A percentile compares a stretch with the other conserved stretches of the same genome.
Conservation (phyloP, 768 basidiomycete genomes). For the Suillus subluteus region DNA sequence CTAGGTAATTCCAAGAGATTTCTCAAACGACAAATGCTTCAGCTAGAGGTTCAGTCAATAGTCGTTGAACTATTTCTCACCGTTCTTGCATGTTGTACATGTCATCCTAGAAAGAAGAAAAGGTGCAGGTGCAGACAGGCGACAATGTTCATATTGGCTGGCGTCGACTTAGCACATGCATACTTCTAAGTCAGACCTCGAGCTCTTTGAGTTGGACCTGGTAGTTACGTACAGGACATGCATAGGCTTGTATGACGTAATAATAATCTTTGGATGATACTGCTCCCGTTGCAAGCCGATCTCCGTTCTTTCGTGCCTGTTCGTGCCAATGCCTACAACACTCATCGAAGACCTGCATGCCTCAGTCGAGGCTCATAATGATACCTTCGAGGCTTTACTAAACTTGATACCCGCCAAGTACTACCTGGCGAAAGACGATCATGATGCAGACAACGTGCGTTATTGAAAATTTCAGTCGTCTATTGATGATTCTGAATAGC, state of each 20-base stretch:
- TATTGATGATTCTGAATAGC: neutral
- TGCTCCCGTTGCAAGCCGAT: neutral
- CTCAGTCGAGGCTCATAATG: slow-evolving; percentile 74
- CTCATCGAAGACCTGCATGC: slow-evolving; percentile 45
- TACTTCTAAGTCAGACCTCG: neutral
- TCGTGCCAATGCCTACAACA: slow-evolving; percentile 50
- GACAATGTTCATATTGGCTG: neutral
- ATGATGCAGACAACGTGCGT: slow-evolving; percentile 20
- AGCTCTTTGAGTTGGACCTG: neutral
- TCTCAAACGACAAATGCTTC: neutral
- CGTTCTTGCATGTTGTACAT: no score
- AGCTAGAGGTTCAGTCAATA: neutral
- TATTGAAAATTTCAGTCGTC: neutral
- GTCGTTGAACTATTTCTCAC: no score
- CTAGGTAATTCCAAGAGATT: neutral
- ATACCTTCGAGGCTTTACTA: slow-evolving; percentile 80
- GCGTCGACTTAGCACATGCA: neutral
- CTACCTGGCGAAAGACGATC: slow-evolving; percentile 53
- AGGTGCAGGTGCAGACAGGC: neutral
- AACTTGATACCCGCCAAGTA: slow-evolving; percentile 88
- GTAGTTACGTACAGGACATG: neutral
- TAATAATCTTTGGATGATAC: neutral
- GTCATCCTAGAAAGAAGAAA: neutral
- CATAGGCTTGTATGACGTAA: neutral
- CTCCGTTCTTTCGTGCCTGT: neutral